Conservation (phyloP, 2,329 filamentous ascomycete genomes). For the Decorospora gaudefroyi region DNA sequence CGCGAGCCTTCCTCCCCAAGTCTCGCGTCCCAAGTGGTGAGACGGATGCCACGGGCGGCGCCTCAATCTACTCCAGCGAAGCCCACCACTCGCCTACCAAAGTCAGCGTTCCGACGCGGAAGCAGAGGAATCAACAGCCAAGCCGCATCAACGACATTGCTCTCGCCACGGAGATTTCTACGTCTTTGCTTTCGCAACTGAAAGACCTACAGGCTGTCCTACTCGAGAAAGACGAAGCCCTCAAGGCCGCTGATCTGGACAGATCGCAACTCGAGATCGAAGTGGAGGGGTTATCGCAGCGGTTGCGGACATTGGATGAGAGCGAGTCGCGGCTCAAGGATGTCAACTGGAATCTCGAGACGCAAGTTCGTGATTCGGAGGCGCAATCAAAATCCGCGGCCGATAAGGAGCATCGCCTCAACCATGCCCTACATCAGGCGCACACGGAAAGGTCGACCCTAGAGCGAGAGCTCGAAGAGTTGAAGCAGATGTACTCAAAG, state of each 20-base stretch:
- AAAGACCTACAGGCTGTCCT: slow-evolving; percentile 85
- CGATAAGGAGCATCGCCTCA: slow-evolving; percentile 82
- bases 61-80: slow-evolving; percentile 72
- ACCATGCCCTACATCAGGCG: slow-evolving; percentile 69
- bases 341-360: slow-evolving; percentile 97
- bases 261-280: slow-evolving; percentile 82
- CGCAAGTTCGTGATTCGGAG: slow-evolving; percentile 82
- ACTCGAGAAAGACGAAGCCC: slow-evolving; percentile 82
- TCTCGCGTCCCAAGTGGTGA: slow-evolving; percentile 68
- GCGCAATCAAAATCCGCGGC: slow-evolving; percentile 73
- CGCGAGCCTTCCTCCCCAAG: slow-evolving; percentile 85
- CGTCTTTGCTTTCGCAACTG: slow-evolving; percentile 89
- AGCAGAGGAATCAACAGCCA: slow-evolving; percentile 85
- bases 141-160: slow-evolving; percentile 94
- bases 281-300: slow-evolving; percentile 75
- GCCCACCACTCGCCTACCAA: slow-evolving; percentile 87
- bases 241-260: slow-evolving; percentile 74
- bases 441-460: slow-evolving; percentile 75
- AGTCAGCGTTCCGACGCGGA: slow-evolving; percentile 81
- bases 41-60: slow-evolving; percentile 39
- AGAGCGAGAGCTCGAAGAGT: slow-evolving; percentile 88
- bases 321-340: slow-evolving; percentile 97
- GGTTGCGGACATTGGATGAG: slow-evolving; percentile 82
- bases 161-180: slow-evolving; percentile 97
- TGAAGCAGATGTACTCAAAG: slow-evolving; percentile 78